Conservation (phyloP, 345 rosid genomes). For the Pugionium dolabratum region DNA sequence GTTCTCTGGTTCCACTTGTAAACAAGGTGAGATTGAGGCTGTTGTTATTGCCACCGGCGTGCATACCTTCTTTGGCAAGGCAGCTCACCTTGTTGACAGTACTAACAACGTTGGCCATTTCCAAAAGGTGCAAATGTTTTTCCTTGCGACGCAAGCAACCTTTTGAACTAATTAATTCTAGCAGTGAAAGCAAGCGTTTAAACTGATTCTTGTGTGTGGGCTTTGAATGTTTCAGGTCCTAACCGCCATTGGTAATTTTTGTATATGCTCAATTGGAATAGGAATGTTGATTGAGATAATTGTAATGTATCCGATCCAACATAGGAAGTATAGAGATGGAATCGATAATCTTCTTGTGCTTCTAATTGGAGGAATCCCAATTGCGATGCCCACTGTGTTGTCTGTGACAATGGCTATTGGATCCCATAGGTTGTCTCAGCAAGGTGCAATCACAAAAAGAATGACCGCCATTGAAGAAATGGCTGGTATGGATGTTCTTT, state of each 20-base stretch:
- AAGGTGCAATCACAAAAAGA: constrained; percentile 97
- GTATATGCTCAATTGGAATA: constrained; percentile 63
- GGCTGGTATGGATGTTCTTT: constrained; percentile 62
- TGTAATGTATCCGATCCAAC: constrained; percentile 77
- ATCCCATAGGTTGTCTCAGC: constrained; percentile 80
- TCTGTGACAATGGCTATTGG: constrained; percentile 74
- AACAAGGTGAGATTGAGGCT: constrained; percentile 94
- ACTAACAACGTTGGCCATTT: constrained; percentile 94
- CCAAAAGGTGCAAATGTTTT: constrained; percentile 55
- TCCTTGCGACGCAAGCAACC: not conserved
- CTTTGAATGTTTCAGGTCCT: constrained; percentile 50
- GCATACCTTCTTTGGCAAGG: constrained; percentile 95
- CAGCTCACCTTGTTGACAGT: constrained; percentile 91
- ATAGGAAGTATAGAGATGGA: constrained; percentile 72
- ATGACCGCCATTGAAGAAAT: constrained; percentile 96
- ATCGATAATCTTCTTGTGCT: constrained; percentile 94
- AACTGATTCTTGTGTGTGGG: not conserved
- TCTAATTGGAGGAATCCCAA: constrained; percentile 96
- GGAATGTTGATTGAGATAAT: constrained; percentile 81
- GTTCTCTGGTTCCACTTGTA: constrained; percentile 92
- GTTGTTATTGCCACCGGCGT: constrained; percentile 84
- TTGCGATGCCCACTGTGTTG: constrained; percentile 90
- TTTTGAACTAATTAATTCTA: not conserved
- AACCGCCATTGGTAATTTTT: constrained; percentile 64
- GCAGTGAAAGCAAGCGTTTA: not conserved